These are phyloP conservation scores for Gossypium australe DNA, from an alignment of 345 rosid genomes.

Conservation along the genomic window DNA sequence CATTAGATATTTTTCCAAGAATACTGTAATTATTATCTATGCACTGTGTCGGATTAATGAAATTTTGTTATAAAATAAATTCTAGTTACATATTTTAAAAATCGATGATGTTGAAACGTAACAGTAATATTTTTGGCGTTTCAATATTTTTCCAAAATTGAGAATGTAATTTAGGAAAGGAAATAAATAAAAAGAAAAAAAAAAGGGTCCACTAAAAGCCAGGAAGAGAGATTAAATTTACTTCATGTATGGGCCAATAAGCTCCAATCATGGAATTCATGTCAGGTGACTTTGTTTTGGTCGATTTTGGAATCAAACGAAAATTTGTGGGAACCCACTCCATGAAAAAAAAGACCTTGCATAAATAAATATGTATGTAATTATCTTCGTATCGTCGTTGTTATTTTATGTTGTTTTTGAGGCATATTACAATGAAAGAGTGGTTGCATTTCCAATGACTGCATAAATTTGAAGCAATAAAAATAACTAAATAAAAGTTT, in stretches of 20 bases:
- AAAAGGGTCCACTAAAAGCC: constrained; percentile 1
- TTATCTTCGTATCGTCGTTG: background rate
- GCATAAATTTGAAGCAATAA: too few relatives aligned
- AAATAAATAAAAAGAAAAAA: background rate
- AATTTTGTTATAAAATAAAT: too few relatives aligned
- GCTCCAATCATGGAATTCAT: constrained; percentile 13
- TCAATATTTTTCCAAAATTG: background rate
- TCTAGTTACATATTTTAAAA: background rate
- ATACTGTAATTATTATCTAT: too few relatives aligned
- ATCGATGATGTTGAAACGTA: background rate
- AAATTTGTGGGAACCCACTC: constrained; percentile 15
- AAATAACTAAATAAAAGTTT: too few relatives aligned
- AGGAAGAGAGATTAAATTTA: background rate
- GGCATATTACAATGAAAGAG: too few relatives aligned
- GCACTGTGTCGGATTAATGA: too few relatives aligned
- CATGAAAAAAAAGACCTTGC: background rate
- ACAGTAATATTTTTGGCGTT: background rate
- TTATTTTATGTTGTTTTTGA: too few relatives aligned
- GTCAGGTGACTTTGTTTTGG: constrained; percentile 2
- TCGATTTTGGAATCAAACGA: constrained; percentile 10
- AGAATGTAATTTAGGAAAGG: constrained; percentile 6
- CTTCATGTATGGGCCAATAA: constrained; percentile 15
- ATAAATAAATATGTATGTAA: background rate
- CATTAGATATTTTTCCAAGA: too few relatives aligned
- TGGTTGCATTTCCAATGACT: too few relatives aligned